Base-by-base conservation (phyloP, 371 early-diverging fungal species). In the Rhizomucor pusillus region DNA sequence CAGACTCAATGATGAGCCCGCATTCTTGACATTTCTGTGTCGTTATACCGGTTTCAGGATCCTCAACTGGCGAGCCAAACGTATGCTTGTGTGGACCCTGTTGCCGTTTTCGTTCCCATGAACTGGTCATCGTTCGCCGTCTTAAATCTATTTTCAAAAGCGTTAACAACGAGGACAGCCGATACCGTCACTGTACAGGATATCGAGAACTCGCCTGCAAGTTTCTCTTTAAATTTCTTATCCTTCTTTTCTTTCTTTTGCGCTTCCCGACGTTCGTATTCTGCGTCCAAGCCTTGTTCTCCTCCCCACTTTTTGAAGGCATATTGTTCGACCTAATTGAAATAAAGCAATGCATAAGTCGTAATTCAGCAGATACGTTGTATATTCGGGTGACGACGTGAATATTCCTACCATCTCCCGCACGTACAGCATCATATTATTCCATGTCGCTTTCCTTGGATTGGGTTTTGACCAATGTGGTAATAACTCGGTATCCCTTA, bases 281-380 rank as follows among this genome's bases (percentile, higher is more conserved):
- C 96, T 25, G 77, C 73, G 71, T 98, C 97, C 34, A 98, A 70
- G 1, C 78, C 88, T 54, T 94, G 93, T 16, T 87, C 71, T 2
- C 90, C 80, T 33, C 91, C 90, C 97, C 97, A 98, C 61, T 97
- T 96, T 46, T 91, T 85, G 53, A 89, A 86, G 1, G 97, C 96
- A 75, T 90, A 98, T 19, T 69, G 80, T 63, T 98, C 98, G 1
- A 96, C 91, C 83, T 88, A 47, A 35, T 34, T 33, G 14, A 46
- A 43, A 16, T 13, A 24, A 1, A 16, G 47, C 9, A 16, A 43
- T 19, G 9, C n/a, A n/a, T 36, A 36, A 19, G 13, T 11, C 16
- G 5, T 19, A 13, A 11, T 29, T 16, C 34, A 25, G 19, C 24
- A 16, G 10, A 5, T 54, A 10, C 33, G 13, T 9, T 46, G 9